A percentile compares a stretch with the other conserved stretches of the same genome.
These are phyloP conservation scores for Strobilomyces confusus DNA, from an alignment of 768 basidiomycete species.

Conservation along the genomic window DNA sequence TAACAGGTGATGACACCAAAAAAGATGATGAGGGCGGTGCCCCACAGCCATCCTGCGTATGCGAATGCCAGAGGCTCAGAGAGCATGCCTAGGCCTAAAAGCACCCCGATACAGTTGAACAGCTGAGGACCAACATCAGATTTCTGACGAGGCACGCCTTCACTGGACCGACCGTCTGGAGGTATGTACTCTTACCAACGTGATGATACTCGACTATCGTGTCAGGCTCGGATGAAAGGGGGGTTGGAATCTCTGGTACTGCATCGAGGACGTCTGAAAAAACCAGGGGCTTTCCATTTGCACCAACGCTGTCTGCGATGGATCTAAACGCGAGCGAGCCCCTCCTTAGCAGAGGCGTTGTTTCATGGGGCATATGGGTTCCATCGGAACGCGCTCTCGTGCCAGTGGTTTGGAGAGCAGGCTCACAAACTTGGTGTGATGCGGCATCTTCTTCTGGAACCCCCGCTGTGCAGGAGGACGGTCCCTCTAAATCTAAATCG, in stretches of 20 bases:
- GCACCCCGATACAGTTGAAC: constrained; percentile 82
- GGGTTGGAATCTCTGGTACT: not conserved
- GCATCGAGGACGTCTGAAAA: not conserved
- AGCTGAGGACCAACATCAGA: constrained; percentile 42
- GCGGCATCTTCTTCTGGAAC: not conserved
- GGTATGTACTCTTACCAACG: constrained; percentile 64
- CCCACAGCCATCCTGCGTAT: constrained; percentile 84
- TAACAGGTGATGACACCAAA: constrained; percentile 87
- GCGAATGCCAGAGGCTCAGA: constrained; percentile 90
- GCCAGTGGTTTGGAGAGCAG: constrained; percentile 21
- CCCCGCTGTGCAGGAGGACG: not conserved
- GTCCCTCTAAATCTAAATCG: constrained; percentile 7
- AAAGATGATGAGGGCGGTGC: constrained; percentile 66
- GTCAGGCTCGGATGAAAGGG: not conserved
- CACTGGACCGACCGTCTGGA: constrained; percentile 54
- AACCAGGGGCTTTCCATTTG: not conserved
- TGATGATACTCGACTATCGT: constrained; percentile 23
- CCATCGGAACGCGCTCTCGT: not conserved
- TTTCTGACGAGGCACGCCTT: not conserved
- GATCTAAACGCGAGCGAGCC: constrained; percentile 30
- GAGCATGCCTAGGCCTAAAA: constrained; percentile 88
- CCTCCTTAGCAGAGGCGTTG: constrained; percentile 41
- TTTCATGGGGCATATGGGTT: constrained; percentile 12
- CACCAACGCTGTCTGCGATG: not conserved
- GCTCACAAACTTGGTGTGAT: constrained; percentile 13